phyloP scores from a whole-genome alignment of 352 stramenopile genomes.

The Halophytophthora batemanensis region DNA sequence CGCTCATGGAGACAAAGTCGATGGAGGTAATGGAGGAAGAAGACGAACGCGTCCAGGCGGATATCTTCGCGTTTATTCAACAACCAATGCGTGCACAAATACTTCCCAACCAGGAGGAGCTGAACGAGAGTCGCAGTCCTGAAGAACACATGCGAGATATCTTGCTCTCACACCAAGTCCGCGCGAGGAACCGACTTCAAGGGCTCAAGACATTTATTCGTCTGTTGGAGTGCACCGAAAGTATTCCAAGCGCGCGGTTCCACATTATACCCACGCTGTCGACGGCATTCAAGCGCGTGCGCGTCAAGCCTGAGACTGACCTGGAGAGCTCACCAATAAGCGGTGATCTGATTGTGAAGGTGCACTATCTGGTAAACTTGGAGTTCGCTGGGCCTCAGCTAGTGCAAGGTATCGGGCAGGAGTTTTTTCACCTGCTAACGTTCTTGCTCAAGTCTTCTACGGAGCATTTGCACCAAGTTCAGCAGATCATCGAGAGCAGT shows the following conservation, averaged over 20 bases:
- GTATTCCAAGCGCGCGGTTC: slow-evolving; percentile 56
- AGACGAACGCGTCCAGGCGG: slow-evolving; percentile 76
- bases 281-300: slow-evolving; percentile 65
- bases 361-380: slow-evolving; percentile 72
- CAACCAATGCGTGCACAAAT: slow-evolving; percentile 29
- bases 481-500: slow-evolving; percentile 27
- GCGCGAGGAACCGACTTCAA: slow-evolving; percentile 44
- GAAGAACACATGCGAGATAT: slow-evolving; percentile 50
- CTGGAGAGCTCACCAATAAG: slow-evolving; percentile 1
- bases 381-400: slow-evolving; percentile 60
- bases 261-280: slow-evolving; percentile 77
- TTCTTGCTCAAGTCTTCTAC: slow-evolving; percentile 48
- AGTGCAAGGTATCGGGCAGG: slow-evolving; percentile 37
- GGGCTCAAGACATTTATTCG: slow-evolving; percentile 67
- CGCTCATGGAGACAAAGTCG: slow-evolving; percentile 71
- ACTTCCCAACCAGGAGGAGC: slow-evolving; percentile 2
- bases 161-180: slow-evolving; percentile 48
- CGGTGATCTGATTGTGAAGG: slow-evolving; percentile 42
- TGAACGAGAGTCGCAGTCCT: slow-evolving; percentile 11
- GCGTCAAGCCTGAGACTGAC: slow-evolving; percentile 1
- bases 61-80: slow-evolving; percentile 84
- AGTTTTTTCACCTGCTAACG: slow-evolving; percentile 69
- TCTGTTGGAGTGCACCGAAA: slow-evolving; percentile 46
- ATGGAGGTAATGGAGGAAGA: slow-evolving; percentile 79
- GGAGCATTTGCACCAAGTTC: slow-evolving; percentile 34